phyloP scores from a whole-genome alignment of 1,139 yeast species.

The Saccharomycopsis hybrid region DNA sequence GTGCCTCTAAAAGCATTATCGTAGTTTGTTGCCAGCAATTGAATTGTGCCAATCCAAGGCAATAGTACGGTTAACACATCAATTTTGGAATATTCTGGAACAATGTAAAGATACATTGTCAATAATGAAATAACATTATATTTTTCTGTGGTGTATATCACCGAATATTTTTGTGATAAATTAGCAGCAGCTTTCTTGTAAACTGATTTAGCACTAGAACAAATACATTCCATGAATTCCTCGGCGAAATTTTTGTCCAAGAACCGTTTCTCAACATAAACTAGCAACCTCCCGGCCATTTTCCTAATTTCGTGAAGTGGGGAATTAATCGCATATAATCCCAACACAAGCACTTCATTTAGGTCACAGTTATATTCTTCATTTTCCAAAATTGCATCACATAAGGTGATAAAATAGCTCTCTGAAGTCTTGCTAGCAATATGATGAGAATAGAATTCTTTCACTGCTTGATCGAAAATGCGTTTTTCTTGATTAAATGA shows the following conservation, averaged over 20 bases:
- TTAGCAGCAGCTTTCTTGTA: conserved; percentile 73
- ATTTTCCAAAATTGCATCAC: conserved; percentile 48
- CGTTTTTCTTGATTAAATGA: conserved; percentile 52
- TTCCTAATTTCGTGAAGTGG: conserved; percentile 52
- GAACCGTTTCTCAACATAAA: conserved; percentile 47
- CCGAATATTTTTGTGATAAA: conserved; percentile 56
- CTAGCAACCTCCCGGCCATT: conserved; percentile 55
- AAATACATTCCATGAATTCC: conserved; percentile 53
- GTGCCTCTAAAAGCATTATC: conserved; percentile 23
- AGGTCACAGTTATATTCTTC: conserved; percentile 40
- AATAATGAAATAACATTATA: conserved; percentile 63
- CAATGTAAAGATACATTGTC: conserved; percentile 62
- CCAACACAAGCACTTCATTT: conserved; percentile 56
- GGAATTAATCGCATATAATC: conserved; percentile 65
- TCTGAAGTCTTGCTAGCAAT: conserved; percentile 47
- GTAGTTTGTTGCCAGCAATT: conserved; percentile 43
- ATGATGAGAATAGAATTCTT: conserved; percentile 55
- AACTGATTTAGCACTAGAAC: conserved; percentile 63
- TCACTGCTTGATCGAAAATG: conserved; percentile 56
- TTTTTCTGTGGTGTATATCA: conserved; percentile 51
- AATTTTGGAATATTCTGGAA: conserved; percentile 39
- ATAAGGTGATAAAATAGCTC: conserved; percentile 65
- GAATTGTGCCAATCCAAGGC: conserved; percentile 88
- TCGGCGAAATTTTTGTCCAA: conserved; percentile 42
- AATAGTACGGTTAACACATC: conserved; percentile 74